These are phyloP conservation scores for Kwoniella shandongensis DNA, from an alignment of 768 basidiomycete genomes.

Conservation along the genomic window DNA sequence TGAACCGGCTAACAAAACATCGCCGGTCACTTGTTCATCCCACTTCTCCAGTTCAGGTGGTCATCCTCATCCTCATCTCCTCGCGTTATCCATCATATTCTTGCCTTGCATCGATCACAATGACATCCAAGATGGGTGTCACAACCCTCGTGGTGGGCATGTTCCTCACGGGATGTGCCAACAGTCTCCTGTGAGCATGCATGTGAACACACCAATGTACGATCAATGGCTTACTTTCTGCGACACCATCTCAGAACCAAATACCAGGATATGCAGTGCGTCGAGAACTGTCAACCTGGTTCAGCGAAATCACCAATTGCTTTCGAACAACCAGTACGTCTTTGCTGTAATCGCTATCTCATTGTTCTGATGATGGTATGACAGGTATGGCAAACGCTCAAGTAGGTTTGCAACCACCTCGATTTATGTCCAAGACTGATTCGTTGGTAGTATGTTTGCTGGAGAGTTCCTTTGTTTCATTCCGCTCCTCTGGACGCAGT, in stretches of 20 bases:
- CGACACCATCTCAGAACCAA: slow-evolving; percentile 68
- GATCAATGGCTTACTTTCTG: slow-evolving; percentile 69
- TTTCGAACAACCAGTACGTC: slow-evolving; percentile 94
- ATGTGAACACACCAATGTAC: too few species aligned
- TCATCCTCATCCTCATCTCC: too few species aligned
- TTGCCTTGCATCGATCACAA: slow-evolving; percentile 3
- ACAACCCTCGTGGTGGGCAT: slow-evolving; percentile 75
- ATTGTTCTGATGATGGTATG: slow-evolving; percentile 8
- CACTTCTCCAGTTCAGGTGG: too few species aligned
- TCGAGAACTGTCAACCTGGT: slow-evolving; percentile 78
- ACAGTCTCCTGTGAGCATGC: slow-evolving; percentile 55
- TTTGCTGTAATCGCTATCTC: slow-evolving; percentile 53
- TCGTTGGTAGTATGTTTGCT: slow-evolving; percentile 57
- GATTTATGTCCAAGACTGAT: not conserved
- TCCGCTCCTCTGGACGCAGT: slow-evolving; percentile 46
- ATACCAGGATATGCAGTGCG: slow-evolving; percentile 88
- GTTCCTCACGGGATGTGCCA: slow-evolving; percentile 63
- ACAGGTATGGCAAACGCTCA: slow-evolving; percentile 54
- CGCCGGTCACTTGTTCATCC: too few species aligned
- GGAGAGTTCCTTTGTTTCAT: slow-evolving; percentile 76
- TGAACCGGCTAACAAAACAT: too few species aligned
- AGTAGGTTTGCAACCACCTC: slow-evolving; percentile 40
- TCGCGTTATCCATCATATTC: not conserved
- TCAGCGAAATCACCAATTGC: slow-evolving; percentile 65
- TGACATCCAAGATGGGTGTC: slow-evolving; percentile 59